Conservation (phyloP, 2,329 filamentous ascomycete genomes). For the Exophiala xenobiotica region DNA sequence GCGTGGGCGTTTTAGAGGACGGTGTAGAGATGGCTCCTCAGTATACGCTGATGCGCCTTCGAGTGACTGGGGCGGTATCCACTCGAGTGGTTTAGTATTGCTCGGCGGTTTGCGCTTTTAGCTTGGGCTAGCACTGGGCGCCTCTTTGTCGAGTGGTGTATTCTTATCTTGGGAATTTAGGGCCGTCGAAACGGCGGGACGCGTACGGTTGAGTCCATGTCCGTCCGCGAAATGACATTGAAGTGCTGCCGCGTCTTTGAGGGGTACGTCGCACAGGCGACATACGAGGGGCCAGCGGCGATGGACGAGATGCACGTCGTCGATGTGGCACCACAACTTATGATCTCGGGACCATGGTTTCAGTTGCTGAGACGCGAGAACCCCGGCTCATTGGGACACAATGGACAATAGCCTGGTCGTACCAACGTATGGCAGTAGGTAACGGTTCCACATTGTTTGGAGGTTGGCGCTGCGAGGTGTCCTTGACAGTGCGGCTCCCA, state of each 20-base stretch:
- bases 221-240: slow-evolving; percentile 13
- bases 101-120: not conserved
- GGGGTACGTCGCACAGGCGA: slow-evolving; percentile 4
- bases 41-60: not conserved
- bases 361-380: slow-evolving; percentile 6
- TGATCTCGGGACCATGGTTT: slow-evolving; percentile 12
- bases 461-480: slow-evolving; percentile 11
- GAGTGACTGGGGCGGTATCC: not conserved
- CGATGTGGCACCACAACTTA: slow-evolving; percentile 9
- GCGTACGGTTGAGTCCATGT: slow-evolving; percentile 10
- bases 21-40: not conserved
- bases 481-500: slow-evolving; percentile 21
- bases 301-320: not conserved
- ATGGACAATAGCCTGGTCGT: slow-evolving; percentile 16
- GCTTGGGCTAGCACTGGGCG: not conserved
- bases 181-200: not conserved
- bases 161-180: not conserved
- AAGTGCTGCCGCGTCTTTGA: not conserved
- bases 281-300: slow-evolving; percentile 4
- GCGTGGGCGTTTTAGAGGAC: not conserved
- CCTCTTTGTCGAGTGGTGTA: not conserved
- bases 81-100: not conserved
- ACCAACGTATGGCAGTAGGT: slow-evolving; percentile 23
- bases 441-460: slow-evolving; percentile 20
- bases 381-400: slow-evolving; percentile 6